Evolutionary conservation across 2,329 filamentous ascomycete genomes (phyloP).

Genomic region (Exophiala dermatitidis): DNA sequence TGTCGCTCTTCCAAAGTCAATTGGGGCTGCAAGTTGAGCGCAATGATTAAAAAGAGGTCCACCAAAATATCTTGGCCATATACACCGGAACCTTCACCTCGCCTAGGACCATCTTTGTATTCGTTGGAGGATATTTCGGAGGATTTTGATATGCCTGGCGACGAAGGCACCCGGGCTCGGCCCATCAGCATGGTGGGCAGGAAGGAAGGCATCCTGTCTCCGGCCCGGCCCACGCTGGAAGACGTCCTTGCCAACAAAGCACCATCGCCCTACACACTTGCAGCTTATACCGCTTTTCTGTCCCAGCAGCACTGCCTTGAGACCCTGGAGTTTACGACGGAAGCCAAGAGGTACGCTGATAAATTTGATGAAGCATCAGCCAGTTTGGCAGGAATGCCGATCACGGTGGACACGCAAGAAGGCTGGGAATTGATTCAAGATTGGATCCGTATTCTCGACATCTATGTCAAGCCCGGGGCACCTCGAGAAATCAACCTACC

Average conservation of each 20-base stretch:
- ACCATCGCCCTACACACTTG: constrained; percentile 79
- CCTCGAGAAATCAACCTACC: constrained; percentile 87
- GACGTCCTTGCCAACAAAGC: constrained; percentile 85
- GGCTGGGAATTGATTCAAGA: constrained; percentile 66
- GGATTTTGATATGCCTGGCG: constrained; percentile 36
- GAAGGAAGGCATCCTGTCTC: constrained; percentile 37
- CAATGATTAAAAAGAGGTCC: constrained; percentile 28
- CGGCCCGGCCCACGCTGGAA: constrained; percentile 62
- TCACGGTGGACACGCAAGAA: constrained; percentile 48
- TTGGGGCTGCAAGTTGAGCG: constrained; percentile 20
- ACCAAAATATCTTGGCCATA: constrained; percentile 29
- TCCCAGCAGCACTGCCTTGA: constrained; percentile 97
- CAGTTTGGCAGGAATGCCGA: constrained; percentile 38
- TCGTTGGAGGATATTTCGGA: constrained; percentile 41
- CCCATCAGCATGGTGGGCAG: constrained; percentile 40
- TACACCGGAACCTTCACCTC: constrained; percentile 41
- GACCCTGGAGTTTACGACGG: constrained; percentile 92
- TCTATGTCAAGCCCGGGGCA: constrained; percentile 80
- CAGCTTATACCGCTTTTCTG: constrained; percentile 91
- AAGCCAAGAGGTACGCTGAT: constrained; percentile 75
- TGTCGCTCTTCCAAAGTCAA: constrained; percentile 2
- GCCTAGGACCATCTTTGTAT: constrained; percentile 36
- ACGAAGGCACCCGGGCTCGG: constrained; percentile 34
- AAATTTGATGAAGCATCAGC: constrained; percentile 56
- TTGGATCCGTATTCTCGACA: constrained; percentile 81